These are phyloP conservation scores for Cucumis hystrix DNA, from an alignment of 306 rosid species.

Conservation along the genomic window DNA sequence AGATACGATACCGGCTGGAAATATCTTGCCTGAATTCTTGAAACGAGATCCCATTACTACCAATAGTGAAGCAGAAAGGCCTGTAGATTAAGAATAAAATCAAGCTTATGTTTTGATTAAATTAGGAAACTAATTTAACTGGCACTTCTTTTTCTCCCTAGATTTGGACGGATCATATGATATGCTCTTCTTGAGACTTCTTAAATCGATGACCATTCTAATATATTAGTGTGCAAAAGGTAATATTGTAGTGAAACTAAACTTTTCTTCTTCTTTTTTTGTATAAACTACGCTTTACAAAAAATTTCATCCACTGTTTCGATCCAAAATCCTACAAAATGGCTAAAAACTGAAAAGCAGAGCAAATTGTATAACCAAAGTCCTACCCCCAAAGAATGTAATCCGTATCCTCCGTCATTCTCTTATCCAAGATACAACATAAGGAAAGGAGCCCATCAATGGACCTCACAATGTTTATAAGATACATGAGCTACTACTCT, in stretches of 20 bases:
- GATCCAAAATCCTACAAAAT: neutral
- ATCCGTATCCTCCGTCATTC: too few species aligned
- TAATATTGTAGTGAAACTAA: neutral
- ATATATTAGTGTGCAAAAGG: neutral
- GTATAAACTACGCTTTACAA: neutral
- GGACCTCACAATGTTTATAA: too few species aligned
- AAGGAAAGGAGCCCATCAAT: too few species aligned
- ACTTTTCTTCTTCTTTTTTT: neutral
- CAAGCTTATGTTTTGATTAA: neutral
- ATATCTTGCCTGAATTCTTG: constrained; percentile 80
- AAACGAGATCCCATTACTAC: constrained; percentile 93
- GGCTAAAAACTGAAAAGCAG: neutral
- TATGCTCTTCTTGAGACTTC: neutral
- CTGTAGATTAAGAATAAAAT: constrained; percentile 19
- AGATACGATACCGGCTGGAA: constrained; percentile 96
- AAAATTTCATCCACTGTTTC: neutral
- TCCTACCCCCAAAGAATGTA: too few species aligned
- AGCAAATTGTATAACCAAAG: neutral
- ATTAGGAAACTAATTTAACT: neutral
- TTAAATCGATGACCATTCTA: neutral
- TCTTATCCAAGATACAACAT: too few species aligned
- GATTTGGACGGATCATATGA: neutral
- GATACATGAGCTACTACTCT: too few species aligned
- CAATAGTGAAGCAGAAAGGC: constrained; percentile 82
- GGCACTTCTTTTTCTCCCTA: neutral